Evolutionary conservation across 306 rosid genomes (phyloP).

Genomic region (Calophaca sinica): DNA sequence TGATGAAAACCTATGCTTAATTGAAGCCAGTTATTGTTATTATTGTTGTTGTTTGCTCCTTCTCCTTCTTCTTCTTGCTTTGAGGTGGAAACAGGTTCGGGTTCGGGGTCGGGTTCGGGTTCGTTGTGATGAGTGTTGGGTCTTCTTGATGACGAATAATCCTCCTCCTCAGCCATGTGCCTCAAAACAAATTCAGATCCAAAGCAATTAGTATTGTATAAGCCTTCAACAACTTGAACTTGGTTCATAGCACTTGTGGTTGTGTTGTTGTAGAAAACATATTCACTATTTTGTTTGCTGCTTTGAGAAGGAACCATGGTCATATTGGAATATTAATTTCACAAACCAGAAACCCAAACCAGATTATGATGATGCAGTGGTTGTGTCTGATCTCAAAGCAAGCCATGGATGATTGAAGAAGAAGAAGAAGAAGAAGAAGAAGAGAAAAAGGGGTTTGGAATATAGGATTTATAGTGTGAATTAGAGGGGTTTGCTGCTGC

Average conservation of each 20-base stretch:
- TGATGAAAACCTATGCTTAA: slow-evolving; percentile 68
- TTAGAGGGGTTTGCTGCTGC: slow-evolving; percentile 54
- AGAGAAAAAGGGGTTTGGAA: slow-evolving; percentile 35
- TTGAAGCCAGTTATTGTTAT: slow-evolving; percentile 73
- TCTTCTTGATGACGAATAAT: slow-evolving; percentile 45
- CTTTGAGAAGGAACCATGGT: slow-evolving; percentile 81
- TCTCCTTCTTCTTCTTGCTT: slow-evolving; percentile 47
- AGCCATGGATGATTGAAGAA: slow-evolving; percentile 56
- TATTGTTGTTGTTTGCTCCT: slow-evolving; percentile 20
- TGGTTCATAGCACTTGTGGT: slow-evolving; percentile 59
- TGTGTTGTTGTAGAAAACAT: slow-evolving; percentile 40
- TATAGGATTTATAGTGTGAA: not conserved
- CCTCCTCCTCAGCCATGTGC: slow-evolving; percentile 77
- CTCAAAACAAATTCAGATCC: slow-evolving; percentile 64
- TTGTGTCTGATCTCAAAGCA: slow-evolving; percentile 44
- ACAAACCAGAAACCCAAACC: slow-evolving; percentile 30
- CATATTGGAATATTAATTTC: slow-evolving; percentile 45
- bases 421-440: slow-evolving; percentile 3
- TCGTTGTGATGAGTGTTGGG: slow-evolving; percentile 38
- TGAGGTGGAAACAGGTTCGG: slow-evolving; percentile 48
- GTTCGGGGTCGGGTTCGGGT: slow-evolving; percentile 22
- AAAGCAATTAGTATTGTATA: slow-evolving; percentile 40
- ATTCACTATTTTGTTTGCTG: slow-evolving; percentile 42
- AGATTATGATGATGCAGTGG: not conserved
- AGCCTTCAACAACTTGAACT: slow-evolving; percentile 45